phyloP scores from a whole-genome alignment of 176 grass and related monocot species.

The Avena eriantha region DNA sequence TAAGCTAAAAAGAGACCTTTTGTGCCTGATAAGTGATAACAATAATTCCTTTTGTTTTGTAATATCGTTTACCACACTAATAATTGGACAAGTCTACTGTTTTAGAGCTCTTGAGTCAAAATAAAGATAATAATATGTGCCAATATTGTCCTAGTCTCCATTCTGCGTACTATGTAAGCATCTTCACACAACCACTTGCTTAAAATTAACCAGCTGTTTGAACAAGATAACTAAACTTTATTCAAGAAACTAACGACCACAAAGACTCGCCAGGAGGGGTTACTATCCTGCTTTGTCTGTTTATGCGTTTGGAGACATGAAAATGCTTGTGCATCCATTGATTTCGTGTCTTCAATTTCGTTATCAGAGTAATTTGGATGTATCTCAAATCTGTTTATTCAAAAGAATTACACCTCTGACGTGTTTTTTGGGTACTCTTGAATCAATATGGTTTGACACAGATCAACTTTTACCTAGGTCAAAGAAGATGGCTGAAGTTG shows the following conservation, averaged over 20 bases:
- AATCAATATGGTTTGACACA: constrained; percentile 11
- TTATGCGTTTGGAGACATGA: not conserved
- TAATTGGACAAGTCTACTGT: not conserved
- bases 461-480: not conserved
- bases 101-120: not conserved
- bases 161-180: not conserved
- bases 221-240: not conserved
- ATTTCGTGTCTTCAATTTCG: not conserved
- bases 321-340: not conserved
- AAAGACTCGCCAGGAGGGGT: not conserved
- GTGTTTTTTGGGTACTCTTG: not conserved
- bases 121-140: not conserved
- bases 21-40: not conserved
- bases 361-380: not conserved
- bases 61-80: not conserved
- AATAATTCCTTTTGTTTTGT: not conserved
- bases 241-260: not conserved
- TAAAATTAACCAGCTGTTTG: constrained; percentile 6
- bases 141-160: not conserved
- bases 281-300: not conserved
- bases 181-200: not conserved
- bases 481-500: constrained; percentile 27
- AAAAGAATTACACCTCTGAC: not conserved
- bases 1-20: not conserved
- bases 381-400: not conserved